These are phyloP conservation scores for Schoenoplectus triqueter DNA, from an alignment of 202 grass and related monocot species.

Conservation along the genomic window DNA sequence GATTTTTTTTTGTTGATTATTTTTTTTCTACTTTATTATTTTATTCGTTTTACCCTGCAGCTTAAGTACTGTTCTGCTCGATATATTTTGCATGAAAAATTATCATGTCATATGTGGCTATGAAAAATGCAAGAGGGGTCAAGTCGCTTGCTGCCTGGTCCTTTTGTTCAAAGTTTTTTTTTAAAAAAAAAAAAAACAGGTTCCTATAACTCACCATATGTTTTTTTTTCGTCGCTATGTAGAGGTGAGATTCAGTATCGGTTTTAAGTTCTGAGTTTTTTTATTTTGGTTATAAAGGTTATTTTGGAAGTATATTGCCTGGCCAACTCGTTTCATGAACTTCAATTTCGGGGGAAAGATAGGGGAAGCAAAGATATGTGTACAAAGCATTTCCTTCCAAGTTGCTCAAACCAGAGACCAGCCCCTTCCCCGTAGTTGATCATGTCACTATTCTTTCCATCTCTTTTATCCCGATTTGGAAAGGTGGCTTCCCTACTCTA, in stretches of 20 bases:
- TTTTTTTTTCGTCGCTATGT: too few species aligned
- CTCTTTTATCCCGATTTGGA: not conserved
- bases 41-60: not conserved
- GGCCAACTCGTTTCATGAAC: not conserved
- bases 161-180: too few species aligned
- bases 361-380: not conserved
- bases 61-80: not conserved
- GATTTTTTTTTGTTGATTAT: slow-evolving; percentile 5
- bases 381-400: not conserved
- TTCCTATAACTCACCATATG: too few species aligned
- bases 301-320: not conserved
- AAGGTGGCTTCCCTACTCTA: not conserved
- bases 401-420: not conserved
- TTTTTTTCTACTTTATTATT: not conserved
- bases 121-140: not conserved
- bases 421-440: too few species aligned
- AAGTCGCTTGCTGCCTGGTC: not conserved
- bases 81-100: not conserved
- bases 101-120: not conserved
- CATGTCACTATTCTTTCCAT: not conserved
- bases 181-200: too few species aligned
- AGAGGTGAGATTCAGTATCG: too few species aligned
- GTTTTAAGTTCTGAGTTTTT: too few species aligned
- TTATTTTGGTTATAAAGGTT: not conserved
- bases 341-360: not conserved